Evolutionary conservation across 2,329 filamentous ascomycete genomes (phyloP).

Genomic region (Cercospora citrullina): DNA sequence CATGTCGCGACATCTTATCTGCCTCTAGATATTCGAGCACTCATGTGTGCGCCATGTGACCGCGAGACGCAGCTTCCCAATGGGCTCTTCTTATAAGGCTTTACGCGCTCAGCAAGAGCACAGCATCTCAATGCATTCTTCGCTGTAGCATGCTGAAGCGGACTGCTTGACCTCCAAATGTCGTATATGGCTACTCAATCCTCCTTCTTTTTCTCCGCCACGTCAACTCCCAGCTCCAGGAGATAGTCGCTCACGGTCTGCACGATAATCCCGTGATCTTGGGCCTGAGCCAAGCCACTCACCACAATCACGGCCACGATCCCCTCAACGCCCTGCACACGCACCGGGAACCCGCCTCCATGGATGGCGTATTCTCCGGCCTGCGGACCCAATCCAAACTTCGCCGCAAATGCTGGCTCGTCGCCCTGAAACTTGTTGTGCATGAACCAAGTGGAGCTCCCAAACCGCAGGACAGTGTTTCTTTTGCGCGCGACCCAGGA

Average conservation of each 20-base stretch:
- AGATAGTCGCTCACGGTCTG: slow-evolving; percentile 63
- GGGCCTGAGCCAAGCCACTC: slow-evolving; percentile 71
- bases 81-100: background rate
- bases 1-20: background rate
- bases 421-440: slow-evolving; percentile 65
- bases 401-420: slow-evolving; percentile 63
- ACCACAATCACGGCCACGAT: slow-evolving; percentile 74
- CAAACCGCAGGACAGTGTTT: slow-evolving; percentile 70
- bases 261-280: slow-evolving; percentile 75
- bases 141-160: background rate
- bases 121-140: background rate
- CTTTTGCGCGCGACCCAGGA: slow-evolving; percentile 66
- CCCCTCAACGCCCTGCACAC: slow-evolving; percentile 72
- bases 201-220: slow-evolving; percentile 42
- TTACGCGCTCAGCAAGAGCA: background rate
- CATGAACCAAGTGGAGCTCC: slow-evolving; percentile 69
- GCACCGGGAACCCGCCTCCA: slow-evolving; percentile 72
- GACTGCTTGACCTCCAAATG: background rate
- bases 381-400: slow-evolving; percentile 61
- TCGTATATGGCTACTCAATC: slow-evolving; percentile 27
- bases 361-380: slow-evolving; percentile 71
- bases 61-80: background rate
- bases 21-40: background rate
- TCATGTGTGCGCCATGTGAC: background rate
- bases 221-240: slow-evolving; percentile 37